phyloP scores from a whole-genome alignment of 192 early-diverging fungal genomes.

The Coemansia sp. region DNA sequence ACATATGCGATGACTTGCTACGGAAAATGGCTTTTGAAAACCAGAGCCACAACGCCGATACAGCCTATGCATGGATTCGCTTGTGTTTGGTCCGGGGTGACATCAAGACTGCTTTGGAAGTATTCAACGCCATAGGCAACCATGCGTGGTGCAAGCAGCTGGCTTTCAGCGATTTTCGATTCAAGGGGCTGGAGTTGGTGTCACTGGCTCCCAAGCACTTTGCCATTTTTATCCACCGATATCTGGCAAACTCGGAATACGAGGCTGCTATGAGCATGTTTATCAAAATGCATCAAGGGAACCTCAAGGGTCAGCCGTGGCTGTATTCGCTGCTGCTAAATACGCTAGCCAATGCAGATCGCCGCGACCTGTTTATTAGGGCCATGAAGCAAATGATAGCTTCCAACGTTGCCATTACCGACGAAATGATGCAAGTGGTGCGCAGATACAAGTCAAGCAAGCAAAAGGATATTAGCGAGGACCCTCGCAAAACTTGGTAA shows the following conservation, averaged over 20 bases:
- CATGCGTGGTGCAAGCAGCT: conserved; percentile 10
- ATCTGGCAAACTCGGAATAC: background rate
- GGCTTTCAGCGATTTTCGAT: background rate
- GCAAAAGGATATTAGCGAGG: background rate
- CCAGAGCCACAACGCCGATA: conserved; percentile 13
- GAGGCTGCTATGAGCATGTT: conserved; percentile 14
- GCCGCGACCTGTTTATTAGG: conserved; percentile 13
- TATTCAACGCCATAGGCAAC: conserved; percentile 25
- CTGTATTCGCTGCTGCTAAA: conserved; percentile 20
- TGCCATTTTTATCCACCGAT: conserved; percentile 18
- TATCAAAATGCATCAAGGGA: conserved; percentile 19
- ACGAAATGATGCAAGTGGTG: conserved; percentile 13
- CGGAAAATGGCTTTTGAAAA: conserved; percentile 7
- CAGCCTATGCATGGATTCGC: conserved; percentile 22
- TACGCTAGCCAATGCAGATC: conserved; percentile 1
- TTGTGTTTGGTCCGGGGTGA: conserved; percentile 17
- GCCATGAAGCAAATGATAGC: conserved; percentile 24
- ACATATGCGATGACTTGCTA: conserved; percentile 19
- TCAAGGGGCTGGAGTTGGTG: conserved; percentile 13
- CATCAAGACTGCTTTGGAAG: conserved; percentile 12
- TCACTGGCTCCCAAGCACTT: conserved; percentile 14
- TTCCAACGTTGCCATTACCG: conserved; percentile 1
- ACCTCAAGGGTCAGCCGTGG: conserved; percentile 6
- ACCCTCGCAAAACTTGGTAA: too few relatives aligned
- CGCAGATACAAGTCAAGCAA: conserved; percentile 9